Evolutionary conservation across 306 rosid species (phyloP), one percentile per base, ranked within the genome.

Genomic region (barrel medic (Medicago truncatula)): DNA sequence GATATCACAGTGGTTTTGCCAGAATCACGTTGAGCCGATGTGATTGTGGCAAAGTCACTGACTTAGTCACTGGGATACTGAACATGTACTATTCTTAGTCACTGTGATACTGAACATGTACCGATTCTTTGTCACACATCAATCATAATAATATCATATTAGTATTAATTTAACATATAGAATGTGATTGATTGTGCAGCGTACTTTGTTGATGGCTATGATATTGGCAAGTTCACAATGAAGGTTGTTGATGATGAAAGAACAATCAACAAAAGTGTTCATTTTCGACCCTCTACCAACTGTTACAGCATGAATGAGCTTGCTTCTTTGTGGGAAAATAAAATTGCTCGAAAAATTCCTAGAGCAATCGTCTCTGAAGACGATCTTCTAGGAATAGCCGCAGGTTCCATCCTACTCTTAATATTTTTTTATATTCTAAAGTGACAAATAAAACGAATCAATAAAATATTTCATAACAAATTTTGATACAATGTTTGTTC

Each of bases 221-320:
- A 91, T 66, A 89, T 91, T 50, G 97, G 97, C 0, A 91, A 82
- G 7, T 81, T 89, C 74, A 89, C 97, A 2, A 86, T 91, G 82
- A 86, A 76, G 57, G 76, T 81, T 0, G 74, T 83, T 23, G 77
- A 80, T 53, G 97, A 91, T 60, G 64, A 52, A 1, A 83, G 88
- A 64, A 28, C 97, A 9, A 7, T 85, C 0, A 86, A 86, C 85
- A 89, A 83, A 56, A 81, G 15, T 31, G 83, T 91, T 23, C 97
- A 91, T 84, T 91, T 91, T 67, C 88, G 92, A 54, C 97, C 97
- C 1, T 8, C 83, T 2, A 75, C 39, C 77, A 89, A 91, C 49
- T 49, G 81, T 4, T 89, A 70, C 21, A 87, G 81, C 79, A 85
- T 89, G 59, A 91, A 86, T 39, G 91, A 88, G 44, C 89, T 91